phyloP scores from a whole-genome alignment of 345 rosid genomes.

The Capsella bursapastoris region DNA sequence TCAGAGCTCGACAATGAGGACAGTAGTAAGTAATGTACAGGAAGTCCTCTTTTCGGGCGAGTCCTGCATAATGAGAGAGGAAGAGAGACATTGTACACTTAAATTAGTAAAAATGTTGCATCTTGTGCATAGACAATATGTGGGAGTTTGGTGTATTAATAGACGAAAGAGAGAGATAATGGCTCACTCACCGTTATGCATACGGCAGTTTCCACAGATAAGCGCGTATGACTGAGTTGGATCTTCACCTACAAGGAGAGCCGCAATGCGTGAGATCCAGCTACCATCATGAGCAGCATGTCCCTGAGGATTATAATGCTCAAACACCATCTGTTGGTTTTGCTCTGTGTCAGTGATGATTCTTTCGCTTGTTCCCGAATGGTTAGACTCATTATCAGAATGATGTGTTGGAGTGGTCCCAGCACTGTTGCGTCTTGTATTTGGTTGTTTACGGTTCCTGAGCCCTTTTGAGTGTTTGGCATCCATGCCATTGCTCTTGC shows the following conservation, averaged over 20 bases:
- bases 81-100: not conserved
- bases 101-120: conserved; percentile 17
- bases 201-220: conserved; percentile 90
- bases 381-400: conserved; percentile 51
- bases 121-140: not conserved
- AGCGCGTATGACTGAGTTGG: conserved; percentile 92
- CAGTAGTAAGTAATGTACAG: conserved; percentile 75
- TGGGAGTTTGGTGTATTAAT: too few species aligned
- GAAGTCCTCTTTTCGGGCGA: conserved; percentile 80
- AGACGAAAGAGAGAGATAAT: conserved; percentile 5
- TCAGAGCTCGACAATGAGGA: conserved; percentile 84
- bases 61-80: conserved; percentile 62
- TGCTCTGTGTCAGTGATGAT: conserved; percentile 45
- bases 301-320: conserved; percentile 67
- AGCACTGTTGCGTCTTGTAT: conserved; percentile 48
- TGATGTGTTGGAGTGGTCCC: conserved; percentile 49
- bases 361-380: conserved; percentile 44
- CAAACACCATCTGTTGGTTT: conserved; percentile 60
- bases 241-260: conserved; percentile 94
- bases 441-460: conserved; percentile 66
- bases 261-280: conserved; percentile 93
- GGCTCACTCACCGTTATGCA: conserved; percentile 83
- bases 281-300: conserved; percentile 62
- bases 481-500: conserved; percentile 65
- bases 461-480: conserved; percentile 61